phyloP scores from a whole-genome alignment of 2,329 filamentous ascomycete species.

The Karstenula rhodostoma region DNA sequence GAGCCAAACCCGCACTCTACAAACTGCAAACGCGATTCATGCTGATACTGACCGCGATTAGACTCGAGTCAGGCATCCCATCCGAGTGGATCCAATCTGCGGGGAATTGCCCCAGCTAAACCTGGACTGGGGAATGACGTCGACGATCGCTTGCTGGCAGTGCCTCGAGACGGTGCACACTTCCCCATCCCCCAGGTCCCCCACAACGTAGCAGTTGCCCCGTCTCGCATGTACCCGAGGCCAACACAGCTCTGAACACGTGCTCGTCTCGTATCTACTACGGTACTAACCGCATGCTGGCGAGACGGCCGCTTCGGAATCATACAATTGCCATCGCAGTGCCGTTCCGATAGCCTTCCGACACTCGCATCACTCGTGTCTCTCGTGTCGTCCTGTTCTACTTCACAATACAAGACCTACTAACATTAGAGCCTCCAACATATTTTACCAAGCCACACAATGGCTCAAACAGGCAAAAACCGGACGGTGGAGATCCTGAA shows the following conservation, averaged over 20 bases:
- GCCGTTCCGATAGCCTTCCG: background rate
- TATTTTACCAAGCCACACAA: slow-evolving; percentile 7
- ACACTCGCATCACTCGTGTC: background rate
- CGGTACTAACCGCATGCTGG: background rate
- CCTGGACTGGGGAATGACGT: background rate
- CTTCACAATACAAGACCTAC: background rate
- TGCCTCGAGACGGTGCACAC: slow-evolving; percentile 10
- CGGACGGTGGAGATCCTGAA: slow-evolving; percentile 60
- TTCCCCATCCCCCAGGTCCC: background rate
- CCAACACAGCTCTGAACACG: background rate
- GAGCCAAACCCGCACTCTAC: slow-evolving; percentile 38
- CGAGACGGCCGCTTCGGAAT: background rate
- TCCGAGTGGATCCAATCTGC: background rate
- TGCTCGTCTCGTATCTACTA: background rate
- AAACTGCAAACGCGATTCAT: slow-evolving; percentile 57
- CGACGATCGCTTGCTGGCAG: background rate
- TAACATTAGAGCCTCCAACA: background rate
- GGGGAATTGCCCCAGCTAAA: background rate
- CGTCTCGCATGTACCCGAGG: background rate
- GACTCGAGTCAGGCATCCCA: background rate
- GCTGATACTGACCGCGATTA: background rate
- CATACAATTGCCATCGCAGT: background rate
- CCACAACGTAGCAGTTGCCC: background rate
- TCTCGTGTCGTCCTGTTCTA: background rate
- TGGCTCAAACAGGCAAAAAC: slow-evolving; percentile 31